A percentile compares a stretch with the other conserved stretches of the same genome.
Evolutionary conservation across 2,329 filamentous ascomycete genomes (phyloP).

Genomic region (Colletotrichum eremochloae): DNA sequence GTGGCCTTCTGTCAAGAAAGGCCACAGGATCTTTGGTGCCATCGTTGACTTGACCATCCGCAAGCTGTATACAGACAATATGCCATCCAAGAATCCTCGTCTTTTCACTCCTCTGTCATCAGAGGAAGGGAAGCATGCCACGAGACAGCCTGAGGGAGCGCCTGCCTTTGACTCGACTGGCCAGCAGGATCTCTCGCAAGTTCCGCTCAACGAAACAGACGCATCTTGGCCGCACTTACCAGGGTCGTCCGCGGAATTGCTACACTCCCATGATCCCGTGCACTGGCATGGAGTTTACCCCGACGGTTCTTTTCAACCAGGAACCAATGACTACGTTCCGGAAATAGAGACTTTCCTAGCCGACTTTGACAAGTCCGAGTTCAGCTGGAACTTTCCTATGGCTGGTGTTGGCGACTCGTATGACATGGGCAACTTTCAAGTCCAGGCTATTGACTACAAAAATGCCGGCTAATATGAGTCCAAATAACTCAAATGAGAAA

Average conservation of each 20-base stretch:
- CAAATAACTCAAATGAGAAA: no score
- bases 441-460: constrained; percentile 10
- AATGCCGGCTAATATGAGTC: neutral
- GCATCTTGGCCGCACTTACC: constrained; percentile 26
- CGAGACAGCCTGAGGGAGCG: neutral
- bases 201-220: constrained; percentile 15
- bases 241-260: constrained; percentile 17
- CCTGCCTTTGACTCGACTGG: constrained; percentile 10
- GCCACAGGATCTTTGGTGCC: constrained; percentile 49
- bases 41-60: constrained; percentile 48
- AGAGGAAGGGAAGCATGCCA: constrained; percentile 7
- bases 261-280: constrained; percentile 7
- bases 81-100: constrained; percentile 33
- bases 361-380: constrained; percentile 39
- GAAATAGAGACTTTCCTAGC: constrained; percentile 40
- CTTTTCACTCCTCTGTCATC: constrained; percentile 9
- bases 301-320: neutral
- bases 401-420: constrained; percentile 22
- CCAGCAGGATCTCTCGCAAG: constrained; percentile 14
- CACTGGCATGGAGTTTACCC: constrained; percentile 32
- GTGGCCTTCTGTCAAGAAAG: constrained; percentile 54
- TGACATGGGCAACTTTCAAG: constrained; percentile 18
- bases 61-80: constrained; percentile 39
- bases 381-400: constrained; percentile 41
- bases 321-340: constrained; percentile 22